A percentile compares a stretch with the other conserved stretches of the same genome.
phyloP scores from a whole-genome alignment of 1,284 basidiomycete genomes.

The Puccinia coronata region DNA sequence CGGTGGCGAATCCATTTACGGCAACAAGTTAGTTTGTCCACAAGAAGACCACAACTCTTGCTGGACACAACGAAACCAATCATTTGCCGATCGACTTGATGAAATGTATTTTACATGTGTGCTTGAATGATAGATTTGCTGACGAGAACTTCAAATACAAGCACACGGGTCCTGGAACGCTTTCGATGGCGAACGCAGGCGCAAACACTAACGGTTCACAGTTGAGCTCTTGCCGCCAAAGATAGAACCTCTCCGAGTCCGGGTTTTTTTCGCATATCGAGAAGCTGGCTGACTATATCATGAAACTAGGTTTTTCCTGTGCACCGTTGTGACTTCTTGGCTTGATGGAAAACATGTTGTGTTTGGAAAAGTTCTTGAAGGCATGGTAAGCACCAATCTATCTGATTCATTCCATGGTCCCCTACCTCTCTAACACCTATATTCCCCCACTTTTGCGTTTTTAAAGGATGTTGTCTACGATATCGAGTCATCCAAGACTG shows the following conservation, averaged over 20 bases:
- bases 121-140: constrained; percentile 15
- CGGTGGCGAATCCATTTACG: constrained; percentile 46
- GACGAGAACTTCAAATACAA: constrained; percentile 49
- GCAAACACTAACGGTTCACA: constrained; percentile 47
- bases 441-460: too few species aligned
- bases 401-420: background rate
- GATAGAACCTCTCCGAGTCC: background rate
- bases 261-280: background rate
- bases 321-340: constrained; percentile 46
- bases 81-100: too few species aligned
- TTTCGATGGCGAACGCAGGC: constrained; percentile 48
- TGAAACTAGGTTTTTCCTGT: constrained; percentile 40
- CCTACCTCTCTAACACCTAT: background rate
- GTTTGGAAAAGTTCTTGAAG: constrained; percentile 45
- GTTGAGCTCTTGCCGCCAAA: too few species aligned
- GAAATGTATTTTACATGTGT: background rate
- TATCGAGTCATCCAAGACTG: constrained; percentile 29
- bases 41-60: background rate
- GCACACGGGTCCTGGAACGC: constrained; percentile 41
- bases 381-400: constrained; percentile 12
- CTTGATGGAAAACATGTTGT: constrained; percentile 45
- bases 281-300: background rate
- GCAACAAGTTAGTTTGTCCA: constrained; percentile 22
- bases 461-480: constrained; percentile 42
- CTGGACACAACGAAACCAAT: background rate